Evolutionary conservation across 2,329 filamentous ascomycete species (phyloP), one percentile per base, ranked within the genome.

Genomic region (Penicillium sp.): DNA sequence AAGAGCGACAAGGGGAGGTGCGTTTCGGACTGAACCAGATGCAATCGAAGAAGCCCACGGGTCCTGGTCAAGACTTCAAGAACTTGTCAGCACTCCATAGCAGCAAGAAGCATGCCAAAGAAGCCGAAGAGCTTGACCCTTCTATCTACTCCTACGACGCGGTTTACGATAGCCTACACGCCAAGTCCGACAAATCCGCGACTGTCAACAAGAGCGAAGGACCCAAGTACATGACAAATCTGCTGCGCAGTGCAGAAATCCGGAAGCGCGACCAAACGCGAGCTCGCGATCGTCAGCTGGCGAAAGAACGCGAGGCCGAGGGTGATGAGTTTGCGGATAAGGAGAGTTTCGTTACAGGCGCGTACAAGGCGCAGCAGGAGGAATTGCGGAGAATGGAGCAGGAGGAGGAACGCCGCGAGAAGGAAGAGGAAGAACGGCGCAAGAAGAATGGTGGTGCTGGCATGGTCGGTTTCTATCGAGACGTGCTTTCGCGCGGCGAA

Each of bases 321-420:
- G 86, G 86, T n/a, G 86, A 88, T 50, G 85, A 86, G 60, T 88
- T 86, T 60, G 85, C 81, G 0, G 86, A 87, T 66, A 88, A 87
- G 69, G 86, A 89, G 71, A 87, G 84, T 68, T 89, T 89, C 61
- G 86, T 89, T 43, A 89, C 86, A 1, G 78, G 79, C 1, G 86
- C 86, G 37, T 89, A 89, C 72, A 87, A 87, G 72, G 78, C 79
- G 60, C 86, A 88, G 68, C 85, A 88, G 69, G 85, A 83, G 67
- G 86, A 88, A 69, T 76, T 84, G 59, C 77, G 79, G 56, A 75
- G 76, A 58, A 68, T 85, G 19, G 85, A 88, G 65, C 84, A 82
- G 56, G 85, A 87, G 60, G 86, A 88, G 69, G 80, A 79, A 66
- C 75, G 71, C 58, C 77, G 77, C 50, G 81, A 83, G 60, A 81